Evolutionary conservation across 495 filamentous ascomycete genomes (phyloP).

Genomic region (Penicillium chermesinum): DNA sequence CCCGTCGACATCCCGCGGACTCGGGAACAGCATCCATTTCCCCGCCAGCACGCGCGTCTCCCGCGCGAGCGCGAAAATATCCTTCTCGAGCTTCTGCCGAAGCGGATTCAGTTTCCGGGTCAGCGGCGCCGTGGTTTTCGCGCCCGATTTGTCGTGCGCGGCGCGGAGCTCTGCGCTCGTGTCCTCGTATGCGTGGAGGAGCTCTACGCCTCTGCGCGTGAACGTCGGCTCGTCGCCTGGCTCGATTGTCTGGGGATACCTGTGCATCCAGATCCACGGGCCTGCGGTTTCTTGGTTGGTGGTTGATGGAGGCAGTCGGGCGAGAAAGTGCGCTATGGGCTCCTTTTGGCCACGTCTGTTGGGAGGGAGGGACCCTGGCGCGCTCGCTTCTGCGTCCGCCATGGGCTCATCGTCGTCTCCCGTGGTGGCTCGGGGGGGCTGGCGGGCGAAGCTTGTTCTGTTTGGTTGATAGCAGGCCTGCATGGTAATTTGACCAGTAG

Average conservation of each 20-base stretch:
- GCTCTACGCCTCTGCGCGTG: conserved; percentile 33
- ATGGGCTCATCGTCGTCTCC: not conserved
- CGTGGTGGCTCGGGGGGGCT: not conserved
- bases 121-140: conserved; percentile 34
- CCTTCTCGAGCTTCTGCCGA: conserved; percentile 43
- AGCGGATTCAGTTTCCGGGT: conserved; percentile 47
- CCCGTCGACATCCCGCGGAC: conserved; percentile 49
- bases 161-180: conserved; percentile 34
- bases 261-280: conserved; percentile 65
- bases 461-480: conserved; percentile 27
- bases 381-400: conserved; percentile 1
- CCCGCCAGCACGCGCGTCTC: conserved; percentile 53
- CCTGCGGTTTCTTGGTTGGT: conserved; percentile 34
- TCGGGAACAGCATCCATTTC: conserved; percentile 86
- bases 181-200: conserved; percentile 40
- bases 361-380: conserved; percentile 44
- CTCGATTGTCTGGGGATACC: conserved; percentile 26
- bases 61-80: conserved; percentile 53
- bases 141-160: conserved; percentile 29
- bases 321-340: conserved; percentile 55
- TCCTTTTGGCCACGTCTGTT: conserved; percentile 46
- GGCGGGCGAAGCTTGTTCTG: conserved; percentile 14
- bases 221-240: conserved; percentile 37
- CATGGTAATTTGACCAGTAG: conserved; percentile 41
- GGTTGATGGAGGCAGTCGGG: conserved; percentile 59